Evolutionary conservation across 768 basidiomycete species (phyloP), one percentile per base, ranked within the genome.

Genomic region (Lactarius tabidus): DNA sequence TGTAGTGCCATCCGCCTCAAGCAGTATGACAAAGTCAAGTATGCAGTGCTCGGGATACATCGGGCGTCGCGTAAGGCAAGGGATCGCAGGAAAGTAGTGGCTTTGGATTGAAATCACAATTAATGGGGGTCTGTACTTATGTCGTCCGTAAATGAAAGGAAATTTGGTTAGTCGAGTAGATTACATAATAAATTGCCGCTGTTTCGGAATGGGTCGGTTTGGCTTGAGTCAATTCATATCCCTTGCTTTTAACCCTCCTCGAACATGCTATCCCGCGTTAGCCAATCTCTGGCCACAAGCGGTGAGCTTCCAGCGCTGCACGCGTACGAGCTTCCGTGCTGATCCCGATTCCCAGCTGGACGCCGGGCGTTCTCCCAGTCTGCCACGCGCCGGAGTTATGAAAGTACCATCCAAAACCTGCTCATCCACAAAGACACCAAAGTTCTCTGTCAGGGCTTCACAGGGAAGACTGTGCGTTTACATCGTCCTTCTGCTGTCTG

Each of bases 341-440:
- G 38, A 64, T 26, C 6, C n/a, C 56, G 48, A 45, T 31, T 51
- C 39, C 26, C 67, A 87, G 85, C 78, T 72, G 86, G 87, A 81
- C 84, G 85, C 80, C 82, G 95, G 80, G 79, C 88, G 69, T 93
- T 96, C 81, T 87, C 92, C 56, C 83, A 85, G 71, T 90, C 94
- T 70, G 84, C 84, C 52, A 74, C 86, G 70, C 84, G 91, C 71
- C 82, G 78, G 69, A 86, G 84, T 72, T 98, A 98, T 76, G 93
- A 89, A 61, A 90, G 91, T 74, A 95, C 93, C 57, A 89, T 95
- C 74, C 81, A 84, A 74, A 99, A 98, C 80, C 85, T 99, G 69
- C 86, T 88, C 71, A 90, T 99, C 72, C 85, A 92, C 78, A 92
- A 93, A 74, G 93, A 98, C 77, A 97, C 97, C 70, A 95, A 87